Evolutionary conservation across 2,329 filamentous ascomycete species (phyloP).

Genomic region (Nectriaceae sp.): DNA sequence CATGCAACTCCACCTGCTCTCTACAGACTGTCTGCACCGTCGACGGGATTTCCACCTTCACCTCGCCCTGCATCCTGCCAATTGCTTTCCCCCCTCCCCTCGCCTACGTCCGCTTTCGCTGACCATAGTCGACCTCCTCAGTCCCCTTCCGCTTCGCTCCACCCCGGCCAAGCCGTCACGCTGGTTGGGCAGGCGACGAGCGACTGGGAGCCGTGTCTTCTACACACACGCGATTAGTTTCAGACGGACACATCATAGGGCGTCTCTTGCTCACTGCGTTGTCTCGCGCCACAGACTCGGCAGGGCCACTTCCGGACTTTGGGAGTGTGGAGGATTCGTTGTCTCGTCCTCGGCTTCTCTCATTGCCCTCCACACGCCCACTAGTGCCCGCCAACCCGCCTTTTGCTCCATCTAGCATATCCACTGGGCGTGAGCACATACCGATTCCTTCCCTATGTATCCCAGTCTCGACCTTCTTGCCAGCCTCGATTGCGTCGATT

Average conservation of each 20-base stretch:
- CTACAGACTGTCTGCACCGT: neutral
- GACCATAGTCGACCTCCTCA: neutral
- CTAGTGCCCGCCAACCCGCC: slow-evolving; percentile 1
- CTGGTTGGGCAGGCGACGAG: slow-evolving; percentile 6
- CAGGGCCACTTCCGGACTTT: neutral
- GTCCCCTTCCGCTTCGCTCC: neutral
- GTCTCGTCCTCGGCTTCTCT: neutral
- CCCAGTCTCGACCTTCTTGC: neutral
- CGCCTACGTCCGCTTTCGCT: neutral
- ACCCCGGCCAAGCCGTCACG: slow-evolving; percentile 6
- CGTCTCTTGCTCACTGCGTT: neutral
- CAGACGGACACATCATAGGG: neutral
- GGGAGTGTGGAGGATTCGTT: neutral
- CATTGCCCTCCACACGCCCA: neutral
- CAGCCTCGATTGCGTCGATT: neutral
- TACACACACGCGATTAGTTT: neutral
- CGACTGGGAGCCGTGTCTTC: neutral
- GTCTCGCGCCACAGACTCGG: neutral
- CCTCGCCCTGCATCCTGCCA: neutral
- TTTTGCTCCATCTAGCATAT: neutral
- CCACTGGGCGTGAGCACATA: neutral
- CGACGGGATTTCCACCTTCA: neutral
- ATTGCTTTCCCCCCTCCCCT: neutral
- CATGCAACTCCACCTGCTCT: neutral
- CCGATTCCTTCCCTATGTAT: neutral